A percentile compares a stretch with the other conserved stretches of the same genome.
Conservation (phyloP, 78 protist species). For the Creolimax fragrantissima region DNA sequence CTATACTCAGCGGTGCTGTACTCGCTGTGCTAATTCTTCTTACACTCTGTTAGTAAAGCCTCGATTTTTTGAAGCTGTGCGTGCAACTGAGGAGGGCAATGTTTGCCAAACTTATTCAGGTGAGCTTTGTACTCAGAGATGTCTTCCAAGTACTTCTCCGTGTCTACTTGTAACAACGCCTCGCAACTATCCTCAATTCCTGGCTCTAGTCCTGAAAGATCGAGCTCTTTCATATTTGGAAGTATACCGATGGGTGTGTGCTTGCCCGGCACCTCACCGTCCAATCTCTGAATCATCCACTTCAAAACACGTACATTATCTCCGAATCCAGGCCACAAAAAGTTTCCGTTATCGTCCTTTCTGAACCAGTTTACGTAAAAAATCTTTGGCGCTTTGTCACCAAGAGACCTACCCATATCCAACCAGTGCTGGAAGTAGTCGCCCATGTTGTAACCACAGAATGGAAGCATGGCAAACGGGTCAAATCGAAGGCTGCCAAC, state of each 20-base stretch:
- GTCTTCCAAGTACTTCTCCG: neutral
- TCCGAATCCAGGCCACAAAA: slow-evolving; percentile 87
- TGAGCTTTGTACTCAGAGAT: neutral
- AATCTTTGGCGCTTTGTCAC: slow-evolving; percentile 56
- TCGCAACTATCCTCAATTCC: neutral
- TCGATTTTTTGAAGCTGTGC: too few relatives aligned
- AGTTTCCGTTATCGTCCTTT: slow-evolving; percentile 43
- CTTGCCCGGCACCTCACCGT: slow-evolving; percentile 30
- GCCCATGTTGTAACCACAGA: slow-evolving; percentile 86
- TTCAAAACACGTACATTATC: slow-evolving; percentile 74
- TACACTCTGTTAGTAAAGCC: too few relatives aligned
- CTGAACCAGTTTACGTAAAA: slow-evolving; percentile 86
- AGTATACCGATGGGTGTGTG: slow-evolving; percentile 52
- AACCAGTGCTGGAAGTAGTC: slow-evolving; percentile 52
- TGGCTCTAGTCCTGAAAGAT: slow-evolving; percentile 44
- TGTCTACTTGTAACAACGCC: neutral
- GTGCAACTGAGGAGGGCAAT: neutral
- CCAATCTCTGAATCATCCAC: slow-evolving; percentile 70
- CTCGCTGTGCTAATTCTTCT: too few relatives aligned
- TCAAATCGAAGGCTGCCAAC: slow-evolving; percentile 48
- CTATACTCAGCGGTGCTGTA: too few relatives aligned
- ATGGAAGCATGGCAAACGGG: slow-evolving; percentile 86
- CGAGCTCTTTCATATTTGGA: slow-evolving; percentile 32
- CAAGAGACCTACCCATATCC: neutral
- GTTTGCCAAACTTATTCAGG: neutral